Percentiles rank a stretch among this genome's conserved stretches.
Conservation (phyloP, 768 basidiomycete genomes). For the Boletus subparvulus region DNA sequence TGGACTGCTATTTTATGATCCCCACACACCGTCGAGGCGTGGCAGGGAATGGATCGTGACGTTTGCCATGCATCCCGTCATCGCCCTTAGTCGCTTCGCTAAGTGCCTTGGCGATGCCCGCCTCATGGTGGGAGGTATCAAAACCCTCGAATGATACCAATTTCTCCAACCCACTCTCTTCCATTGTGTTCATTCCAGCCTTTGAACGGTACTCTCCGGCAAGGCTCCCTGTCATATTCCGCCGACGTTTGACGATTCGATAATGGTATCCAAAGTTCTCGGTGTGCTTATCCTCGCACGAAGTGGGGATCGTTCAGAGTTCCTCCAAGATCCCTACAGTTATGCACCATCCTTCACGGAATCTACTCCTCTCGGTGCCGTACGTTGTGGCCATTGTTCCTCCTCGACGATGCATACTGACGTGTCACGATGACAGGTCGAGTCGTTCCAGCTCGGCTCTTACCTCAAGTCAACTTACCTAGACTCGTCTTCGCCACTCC, state of each 20-base stretch:
- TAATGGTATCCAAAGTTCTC: slow-evolving; percentile 44
- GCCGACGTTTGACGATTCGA: slow-evolving; percentile 16
- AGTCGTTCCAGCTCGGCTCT: slow-evolving; percentile 65
- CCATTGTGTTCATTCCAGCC: slow-evolving; percentile 1
- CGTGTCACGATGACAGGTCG: slow-evolving; percentile 42
- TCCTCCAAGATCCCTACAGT: slow-evolving; percentile 68
- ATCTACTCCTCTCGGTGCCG: slow-evolving; percentile 78
- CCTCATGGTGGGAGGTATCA: slow-evolving; percentile 31
- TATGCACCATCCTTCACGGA: slow-evolving; percentile 63
- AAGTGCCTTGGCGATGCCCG: slow-evolving; percentile 29
- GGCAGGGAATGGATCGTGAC: slow-evolving; percentile 28
- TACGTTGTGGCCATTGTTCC: slow-evolving; percentile 30
- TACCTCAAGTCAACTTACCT: slow-evolving; percentile 66
- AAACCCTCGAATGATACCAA: slow-evolving; percentile 21
- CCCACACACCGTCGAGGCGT: slow-evolving; percentile 28
- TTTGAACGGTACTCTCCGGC: not conserved
- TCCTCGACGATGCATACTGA: slow-evolving; percentile 3
- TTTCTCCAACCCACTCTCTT: slow-evolving; percentile 12
- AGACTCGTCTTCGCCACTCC: slow-evolving; percentile 60
- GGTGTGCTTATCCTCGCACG: slow-evolving; percentile 77
- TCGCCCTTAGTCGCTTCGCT: slow-evolving; percentile 30
- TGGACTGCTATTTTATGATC: slow-evolving; percentile 16
- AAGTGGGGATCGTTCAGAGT: slow-evolving; percentile 71
- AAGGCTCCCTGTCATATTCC: not conserved
- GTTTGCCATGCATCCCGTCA: slow-evolving; percentile 23